Conservation (phyloP, 768 basidiomycete species). For the Suillus paluster region DNA sequence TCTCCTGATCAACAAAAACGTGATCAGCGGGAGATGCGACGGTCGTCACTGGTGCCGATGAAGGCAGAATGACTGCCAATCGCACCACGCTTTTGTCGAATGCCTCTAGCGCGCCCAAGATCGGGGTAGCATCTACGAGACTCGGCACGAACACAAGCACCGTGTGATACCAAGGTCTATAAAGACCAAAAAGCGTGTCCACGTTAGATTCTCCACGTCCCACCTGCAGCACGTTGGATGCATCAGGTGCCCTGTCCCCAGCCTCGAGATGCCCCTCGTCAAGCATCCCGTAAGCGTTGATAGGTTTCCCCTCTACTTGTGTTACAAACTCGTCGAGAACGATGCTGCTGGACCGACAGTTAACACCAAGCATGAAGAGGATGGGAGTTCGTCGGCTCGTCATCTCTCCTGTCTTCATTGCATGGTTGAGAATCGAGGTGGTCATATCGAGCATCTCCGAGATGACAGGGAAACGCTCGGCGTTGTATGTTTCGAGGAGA, state of each 20-base stretch:
- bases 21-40: conserved; percentile 23
- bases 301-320: conserved; percentile 2
- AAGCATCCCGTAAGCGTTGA: conserved; percentile 10
- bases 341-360: conserved; percentile 30
- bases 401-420: neutral
- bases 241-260: conserved; percentile 53
- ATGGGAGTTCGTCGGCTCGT: neutral
- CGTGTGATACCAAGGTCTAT: conserved; percentile 32
- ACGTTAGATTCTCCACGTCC: neutral
- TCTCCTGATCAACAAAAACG: conserved; percentile 38
- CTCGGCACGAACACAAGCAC: conserved; percentile 32
- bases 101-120: neutral
- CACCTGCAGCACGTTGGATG: conserved; percentile 33
- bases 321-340: conserved; percentile 24
- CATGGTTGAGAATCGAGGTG: conserved; percentile 15
- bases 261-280: conserved; percentile 35
- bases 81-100: conserved; percentile 5
- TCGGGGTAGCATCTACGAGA: conserved; percentile 5
- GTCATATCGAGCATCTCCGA: conserved; percentile 43
- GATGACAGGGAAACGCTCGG: conserved; percentile 48
- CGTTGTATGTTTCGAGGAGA: conserved; percentile 42
- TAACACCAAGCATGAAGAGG: conserved; percentile 26
- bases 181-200: conserved; percentile 32
- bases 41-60: neutral
- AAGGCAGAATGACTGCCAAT: conserved; percentile 4